phyloP scores from a whole-genome alignment of 2,329 filamentous ascomycete species.

The Neocucurbitaria cava region DNA sequence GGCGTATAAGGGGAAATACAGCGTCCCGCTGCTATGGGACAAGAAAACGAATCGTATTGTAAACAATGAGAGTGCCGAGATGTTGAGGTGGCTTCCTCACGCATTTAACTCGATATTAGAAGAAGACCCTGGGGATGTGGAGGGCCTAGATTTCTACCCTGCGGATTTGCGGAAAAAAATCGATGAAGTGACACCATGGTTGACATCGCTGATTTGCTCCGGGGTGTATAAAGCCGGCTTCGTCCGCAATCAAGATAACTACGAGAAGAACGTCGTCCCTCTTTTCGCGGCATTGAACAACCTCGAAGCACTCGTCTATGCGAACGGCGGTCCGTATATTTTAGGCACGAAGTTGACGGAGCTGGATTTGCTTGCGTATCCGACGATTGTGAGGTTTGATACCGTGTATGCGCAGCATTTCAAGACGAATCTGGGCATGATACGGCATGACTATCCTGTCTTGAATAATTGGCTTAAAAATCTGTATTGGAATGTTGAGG shows the following conservation, averaged over 20 bases:
- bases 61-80: slow-evolving; percentile 67
- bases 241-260: slow-evolving; percentile 61
- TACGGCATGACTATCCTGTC: slow-evolving; percentile 66
- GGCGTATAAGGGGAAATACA: slow-evolving; percentile 67
- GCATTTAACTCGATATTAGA: slow-evolving; percentile 61
- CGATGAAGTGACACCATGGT: slow-evolving; percentile 61
- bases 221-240: slow-evolving; percentile 71
- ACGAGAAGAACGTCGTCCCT: slow-evolving; percentile 61
- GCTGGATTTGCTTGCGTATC: slow-evolving; percentile 64
- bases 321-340: slow-evolving; percentile 62
- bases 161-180: slow-evolving; percentile 56
- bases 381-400: slow-evolving; percentile 67
- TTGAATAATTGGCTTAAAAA: slow-evolving; percentile 67
- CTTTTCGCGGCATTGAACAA: slow-evolving; percentile 68
- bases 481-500: slow-evolving; percentile 64
- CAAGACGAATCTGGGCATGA: slow-evolving; percentile 69
- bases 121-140: slow-evolving; percentile 45
- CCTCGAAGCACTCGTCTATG: slow-evolving; percentile 58
- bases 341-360: slow-evolving; percentile 65
- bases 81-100: slow-evolving; percentile 64
- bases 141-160: slow-evolving; percentile 62
- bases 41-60: slow-evolving; percentile 63
- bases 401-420: slow-evolving; percentile 70
- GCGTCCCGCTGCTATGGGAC: slow-evolving; percentile 69
- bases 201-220: slow-evolving; percentile 63